Percentiles rank a stretch among this genome's conserved stretches.
These are phyloP conservation scores for Ziziphus jujuba DNA, from an alignment of 306 rosid species.

Conservation along the genomic window DNA sequence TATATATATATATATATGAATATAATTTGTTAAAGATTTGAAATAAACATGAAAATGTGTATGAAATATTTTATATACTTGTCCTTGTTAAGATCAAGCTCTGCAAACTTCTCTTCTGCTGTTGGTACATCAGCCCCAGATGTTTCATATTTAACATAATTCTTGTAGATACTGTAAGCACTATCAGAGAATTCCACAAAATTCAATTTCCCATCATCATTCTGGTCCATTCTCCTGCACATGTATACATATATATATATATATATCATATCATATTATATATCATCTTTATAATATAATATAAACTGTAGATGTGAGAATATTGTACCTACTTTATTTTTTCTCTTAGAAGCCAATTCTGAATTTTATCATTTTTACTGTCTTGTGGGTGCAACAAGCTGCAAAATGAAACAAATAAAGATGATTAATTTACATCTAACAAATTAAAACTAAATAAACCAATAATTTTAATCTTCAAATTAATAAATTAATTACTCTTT, in stretches of 20 bases:
- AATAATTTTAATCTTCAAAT: background rate
- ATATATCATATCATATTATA: background rate
- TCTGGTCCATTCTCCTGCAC: slow-evolving; percentile 55
- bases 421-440: background rate
- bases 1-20: background rate
- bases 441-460: background rate
- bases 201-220: slow-evolving; percentile 57
- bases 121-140: slow-evolving; percentile 29
- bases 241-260: background rate
- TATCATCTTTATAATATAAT: too few relatives aligned
- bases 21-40: too few relatives aligned
- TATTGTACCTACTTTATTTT: slow-evolving; percentile 46
- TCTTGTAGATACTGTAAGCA: slow-evolving; percentile 45
- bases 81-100: slow-evolving; percentile 69
- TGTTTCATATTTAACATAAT: slow-evolving; percentile 51
- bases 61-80: slow-evolving; percentile 31
- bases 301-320: background rate
- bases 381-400: slow-evolving; percentile 87
- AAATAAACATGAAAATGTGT: too few relatives aligned
- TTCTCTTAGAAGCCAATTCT: slow-evolving; percentile 60
- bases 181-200: slow-evolving; percentile 50
- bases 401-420: slow-evolving; percentile 1
- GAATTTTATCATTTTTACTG: slow-evolving; percentile 44
- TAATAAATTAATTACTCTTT: slow-evolving; percentile 46
- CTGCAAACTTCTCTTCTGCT: slow-evolving; percentile 44